Base-by-base conservation (phyloP, 331 rosid species). In the Pyrus hybrid region DNA sequence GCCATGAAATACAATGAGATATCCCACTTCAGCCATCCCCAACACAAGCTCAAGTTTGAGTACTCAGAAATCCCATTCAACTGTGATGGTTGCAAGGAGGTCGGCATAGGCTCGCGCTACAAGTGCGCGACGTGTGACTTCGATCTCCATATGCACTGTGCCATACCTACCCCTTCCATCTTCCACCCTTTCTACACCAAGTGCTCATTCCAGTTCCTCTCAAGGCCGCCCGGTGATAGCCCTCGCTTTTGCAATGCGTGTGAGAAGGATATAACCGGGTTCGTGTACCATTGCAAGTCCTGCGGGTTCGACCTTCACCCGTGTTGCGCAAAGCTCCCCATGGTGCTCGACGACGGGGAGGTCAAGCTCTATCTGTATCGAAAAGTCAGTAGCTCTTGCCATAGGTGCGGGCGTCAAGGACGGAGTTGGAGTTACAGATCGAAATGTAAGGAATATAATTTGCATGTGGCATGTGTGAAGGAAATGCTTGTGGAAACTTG, bases 231-330 rank as follows among this genome's bases (percentile, higher is more conserved):
- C 0, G 93, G 99, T 1, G 61, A 86, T 80, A 64, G 21, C 0
- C 84, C 92, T 0, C 91, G 97, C 43, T 90, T 56, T 81, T 94
- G 99, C 96, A 94, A 94, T 56, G 99, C 97, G 2, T 92, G 99
- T 26, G 97, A 90, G 78, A 94, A 94, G 72, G 97, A 86, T 71
- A 74, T 94, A 16, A 77, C 66, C 1, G 99, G 99, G 4, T 94
- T 94, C 35, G 60, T 89, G 17, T 94, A 94, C 80, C 99, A 94
- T 68, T 94, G 99, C 86, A 75, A 75, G 3, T 33, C 87, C 0
- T 94, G 99, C 18, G 99, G 96, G 1, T 94, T 88, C 63, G 99
- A 94, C 54, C 93, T 94, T 37, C 99, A 94, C 82, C 99, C 97
- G 0, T 94, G 99, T 51, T 94, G 99, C 58, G 97, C 96, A 4